Conservation (phyloP, 2,329 filamentous ascomycete species). For the Ophiostoma australiae region DNA sequence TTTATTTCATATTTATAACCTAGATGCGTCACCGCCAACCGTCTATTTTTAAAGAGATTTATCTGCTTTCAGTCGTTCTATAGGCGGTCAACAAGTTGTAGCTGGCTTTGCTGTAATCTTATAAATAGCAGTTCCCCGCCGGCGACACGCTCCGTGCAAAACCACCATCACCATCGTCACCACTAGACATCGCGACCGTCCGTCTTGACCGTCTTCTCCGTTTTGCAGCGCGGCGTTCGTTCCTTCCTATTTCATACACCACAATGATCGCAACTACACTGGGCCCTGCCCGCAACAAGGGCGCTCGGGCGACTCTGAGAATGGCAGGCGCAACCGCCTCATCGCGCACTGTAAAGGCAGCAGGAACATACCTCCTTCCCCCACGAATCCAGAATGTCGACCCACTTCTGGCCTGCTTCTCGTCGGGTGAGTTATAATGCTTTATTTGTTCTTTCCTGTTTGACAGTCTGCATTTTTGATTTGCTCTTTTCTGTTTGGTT, state of each 20-base stretch:
- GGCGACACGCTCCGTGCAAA: background rate
- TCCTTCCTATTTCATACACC: background rate
- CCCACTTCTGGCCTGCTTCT: slow-evolving; percentile 27
- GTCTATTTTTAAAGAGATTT: slow-evolving; percentile 1
- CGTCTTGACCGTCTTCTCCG: slow-evolving; percentile 1
- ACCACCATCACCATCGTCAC: slow-evolving; percentile 2
- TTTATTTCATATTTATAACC: background rate
- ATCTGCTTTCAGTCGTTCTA: background rate
- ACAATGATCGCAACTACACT: slow-evolving; percentile 18
- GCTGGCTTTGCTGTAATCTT: slow-evolving; percentile 13
- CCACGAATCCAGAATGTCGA: slow-evolving; percentile 23
- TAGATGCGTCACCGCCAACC: background rate
- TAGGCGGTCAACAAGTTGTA: slow-evolving; percentile 21
- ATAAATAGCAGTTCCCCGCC: slow-evolving; percentile 18
- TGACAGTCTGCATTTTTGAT: background rate
- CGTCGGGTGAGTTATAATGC: slow-evolving; percentile 25
- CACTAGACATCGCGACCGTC: background rate
- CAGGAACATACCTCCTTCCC: slow-evolving; percentile 14
- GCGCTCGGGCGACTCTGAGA: slow-evolving; percentile 8
- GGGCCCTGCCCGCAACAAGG: slow-evolving; percentile 4
- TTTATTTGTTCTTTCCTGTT: slow-evolving; percentile 6
- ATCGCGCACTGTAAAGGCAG: background rate
- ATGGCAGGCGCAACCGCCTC: slow-evolving; percentile 13
- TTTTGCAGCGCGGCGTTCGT: background rate
- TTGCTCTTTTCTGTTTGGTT: slow-evolving; percentile 6